Conservation (phyloP, 768 basidiomycete genomes). For the Lactarius tabidus region DNA sequence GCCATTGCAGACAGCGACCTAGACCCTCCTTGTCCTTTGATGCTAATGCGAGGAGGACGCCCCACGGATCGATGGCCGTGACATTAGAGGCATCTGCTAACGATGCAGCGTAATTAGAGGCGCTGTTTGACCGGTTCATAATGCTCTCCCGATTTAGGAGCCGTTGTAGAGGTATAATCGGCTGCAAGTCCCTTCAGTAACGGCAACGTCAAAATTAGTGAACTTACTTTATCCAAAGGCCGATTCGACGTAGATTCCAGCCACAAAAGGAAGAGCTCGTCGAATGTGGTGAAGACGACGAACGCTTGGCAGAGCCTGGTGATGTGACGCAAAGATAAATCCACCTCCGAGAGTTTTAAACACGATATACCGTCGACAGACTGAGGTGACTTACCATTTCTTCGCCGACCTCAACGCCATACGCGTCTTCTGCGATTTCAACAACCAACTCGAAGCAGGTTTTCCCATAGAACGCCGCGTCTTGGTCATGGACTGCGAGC, state of each 20-base stretch:
- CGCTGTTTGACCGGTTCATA: conserved; percentile 38
- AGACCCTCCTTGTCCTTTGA: conserved; percentile 42
- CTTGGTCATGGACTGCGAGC: conserved; percentile 59
- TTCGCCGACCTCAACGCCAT: conserved; percentile 2
- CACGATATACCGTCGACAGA: background rate
- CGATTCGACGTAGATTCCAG: conserved; percentile 43
- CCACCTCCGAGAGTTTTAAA: conserved; percentile 3
- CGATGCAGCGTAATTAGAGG: conserved; percentile 33
- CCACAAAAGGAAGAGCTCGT: conserved; percentile 58
- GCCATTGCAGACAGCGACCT: conserved; percentile 50
- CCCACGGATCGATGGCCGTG: conserved; percentile 50
- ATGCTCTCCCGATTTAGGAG: conserved; percentile 56
- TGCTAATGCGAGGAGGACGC: conserved; percentile 43
- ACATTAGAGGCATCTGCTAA: conserved; percentile 32
- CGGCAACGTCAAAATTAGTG: background rate
- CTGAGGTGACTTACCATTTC: conserved; percentile 7
- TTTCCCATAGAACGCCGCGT: conserved; percentile 47
- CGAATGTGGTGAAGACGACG: conserved; percentile 54
- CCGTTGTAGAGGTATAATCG: conserved; percentile 49
- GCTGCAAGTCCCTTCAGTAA: conserved; percentile 34
- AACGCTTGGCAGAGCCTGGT: conserved; percentile 50
- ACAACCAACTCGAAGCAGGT: conserved; percentile 51
- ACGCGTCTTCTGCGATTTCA: conserved; percentile 41
- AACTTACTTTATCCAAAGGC: conserved; percentile 39
- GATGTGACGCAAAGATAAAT: conserved; percentile 42